These are phyloP conservation scores for Claviceps monticola DNA, from an alignment of 2,329 filamentous ascomycete genomes.

Conservation along the genomic window DNA sequence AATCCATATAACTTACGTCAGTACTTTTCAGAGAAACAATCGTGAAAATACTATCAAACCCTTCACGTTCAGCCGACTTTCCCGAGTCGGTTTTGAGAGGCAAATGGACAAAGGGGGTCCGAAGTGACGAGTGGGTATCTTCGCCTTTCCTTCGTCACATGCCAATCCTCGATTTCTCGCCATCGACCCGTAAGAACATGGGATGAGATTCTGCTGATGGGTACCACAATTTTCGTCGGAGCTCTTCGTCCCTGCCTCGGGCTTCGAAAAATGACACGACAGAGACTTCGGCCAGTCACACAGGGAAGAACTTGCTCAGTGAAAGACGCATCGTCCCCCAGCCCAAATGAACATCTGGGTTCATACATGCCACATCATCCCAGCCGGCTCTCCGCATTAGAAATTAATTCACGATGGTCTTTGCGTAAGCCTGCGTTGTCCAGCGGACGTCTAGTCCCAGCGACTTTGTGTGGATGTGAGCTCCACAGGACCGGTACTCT, in stretches of 20 bases:
- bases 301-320: slow-evolving; percentile 11
- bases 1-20: no score
- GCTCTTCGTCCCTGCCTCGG: slow-evolving; percentile 1
- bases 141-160: no score
- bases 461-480: slow-evolving; percentile 22
- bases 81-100: no score
- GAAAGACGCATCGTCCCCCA: slow-evolving; percentile 18
- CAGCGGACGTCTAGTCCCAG: slow-evolving; percentile 33
- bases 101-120: no score
- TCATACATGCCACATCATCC: slow-evolving; percentile 17
- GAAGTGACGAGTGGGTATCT: no score
- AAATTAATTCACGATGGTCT: slow-evolving; percentile 25
- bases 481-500: no score
- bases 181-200: no score
- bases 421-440: slow-evolving; percentile 29
- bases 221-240: no score
- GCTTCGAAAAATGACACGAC: slow-evolving; percentile 16
- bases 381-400: slow-evolving; percentile 24
- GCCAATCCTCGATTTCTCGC: no score
- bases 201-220: not conserved
- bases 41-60: no score
- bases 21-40: no score
- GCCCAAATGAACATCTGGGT: slow-evolving; percentile 22
- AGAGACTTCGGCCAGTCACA: slow-evolving; percentile 16
- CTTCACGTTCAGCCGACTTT: no score